Evolutionary conservation across 345 rosid species (phyloP).

Genomic region (Syzygium oleosum): DNA sequence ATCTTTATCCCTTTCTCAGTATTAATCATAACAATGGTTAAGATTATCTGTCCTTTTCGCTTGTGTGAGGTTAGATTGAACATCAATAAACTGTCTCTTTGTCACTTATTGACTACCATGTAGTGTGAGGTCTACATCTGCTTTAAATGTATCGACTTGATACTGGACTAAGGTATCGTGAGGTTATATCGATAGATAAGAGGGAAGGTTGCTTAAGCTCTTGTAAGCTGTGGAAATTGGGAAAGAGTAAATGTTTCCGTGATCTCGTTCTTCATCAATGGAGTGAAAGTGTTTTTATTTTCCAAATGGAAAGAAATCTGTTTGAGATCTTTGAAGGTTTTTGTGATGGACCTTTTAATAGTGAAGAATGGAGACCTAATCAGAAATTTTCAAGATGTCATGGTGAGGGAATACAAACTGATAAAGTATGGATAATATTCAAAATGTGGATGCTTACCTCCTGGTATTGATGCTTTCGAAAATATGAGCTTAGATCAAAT

Average conservation of each 20-base stretch:
- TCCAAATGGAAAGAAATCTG: not conserved
- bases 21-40: no score
- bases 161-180: not conserved
- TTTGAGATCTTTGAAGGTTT: not conserved
- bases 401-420: not conserved
- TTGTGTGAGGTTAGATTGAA: not conserved
- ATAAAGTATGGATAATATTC: not conserved
- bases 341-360: not conserved
- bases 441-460: not conserved
- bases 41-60: not conserved
- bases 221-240: not conserved
- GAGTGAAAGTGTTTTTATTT: not conserved
- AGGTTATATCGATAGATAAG: not conserved
- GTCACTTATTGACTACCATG: not conserved
- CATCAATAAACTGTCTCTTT: not conserved
- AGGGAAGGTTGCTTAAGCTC: not conserved
- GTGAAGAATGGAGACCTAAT: not conserved
- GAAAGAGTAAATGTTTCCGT: not conserved
- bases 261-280: not conserved
- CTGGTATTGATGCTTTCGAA: not conserved
- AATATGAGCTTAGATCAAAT: not conserved
- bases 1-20: not conserved
- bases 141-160: not conserved
- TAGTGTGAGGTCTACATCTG: not conserved
- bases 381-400: not conserved